Percentiles rank a stretch among this genome's conserved stretches.
Evolutionary conservation across 2,329 filamentous ascomycete species (phyloP).

Genomic region (Stenocarpella maydis): DNA sequence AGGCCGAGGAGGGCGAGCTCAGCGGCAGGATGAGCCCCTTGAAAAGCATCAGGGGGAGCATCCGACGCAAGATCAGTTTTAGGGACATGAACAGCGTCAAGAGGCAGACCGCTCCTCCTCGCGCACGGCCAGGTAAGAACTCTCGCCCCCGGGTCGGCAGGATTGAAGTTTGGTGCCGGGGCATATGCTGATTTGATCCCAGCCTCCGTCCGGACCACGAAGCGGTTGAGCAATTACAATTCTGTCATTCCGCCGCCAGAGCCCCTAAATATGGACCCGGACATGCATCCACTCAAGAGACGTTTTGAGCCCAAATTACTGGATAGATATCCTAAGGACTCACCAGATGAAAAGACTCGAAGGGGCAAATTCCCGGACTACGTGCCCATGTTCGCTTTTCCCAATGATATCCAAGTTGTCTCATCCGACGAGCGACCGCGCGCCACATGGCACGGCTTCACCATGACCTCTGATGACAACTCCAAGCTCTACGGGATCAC

Average conservation of each 20-base stretch:
- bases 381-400: slow-evolving; percentile 98
- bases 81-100: slow-evolving; percentile 95
- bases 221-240: slow-evolving; percentile 94
- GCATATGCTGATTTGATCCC: slow-evolving; percentile 46
- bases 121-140: slow-evolving; percentile 77
- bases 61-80: slow-evolving; percentile 91
- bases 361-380: slow-evolving; percentile 94
- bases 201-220: slow-evolving; percentile 79
- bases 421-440: slow-evolving; percentile 92
- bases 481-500: slow-evolving; percentile 92
- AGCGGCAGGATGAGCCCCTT: slow-evolving; percentile 64
- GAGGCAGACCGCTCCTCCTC: slow-evolving; percentile 79
- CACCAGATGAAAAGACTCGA: slow-evolving; percentile 79
- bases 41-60: slow-evolving; percentile 77
- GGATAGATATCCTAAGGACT: slow-evolving; percentile 88
- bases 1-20: slow-evolving; percentile 70
- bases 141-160: slow-evolving; percentile 2
- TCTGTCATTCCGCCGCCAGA: slow-evolving; percentile 95
- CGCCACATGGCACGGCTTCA: slow-evolving; percentile 99
- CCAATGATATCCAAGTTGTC: slow-evolving; percentile 96
- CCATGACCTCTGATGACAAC: slow-evolving; percentile 94
- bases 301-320: slow-evolving; percentile 96
- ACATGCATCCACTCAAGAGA: slow-evolving; percentile 95
- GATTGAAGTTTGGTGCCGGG: background rate
- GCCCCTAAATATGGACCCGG: slow-evolving; percentile 85